A percentile compares a stretch with the other conserved stretches of the same genome.
Evolutionary conservation across 2,329 filamentous ascomycete species (phyloP).

Genomic region (Macroventuria anomochaeta): DNA sequence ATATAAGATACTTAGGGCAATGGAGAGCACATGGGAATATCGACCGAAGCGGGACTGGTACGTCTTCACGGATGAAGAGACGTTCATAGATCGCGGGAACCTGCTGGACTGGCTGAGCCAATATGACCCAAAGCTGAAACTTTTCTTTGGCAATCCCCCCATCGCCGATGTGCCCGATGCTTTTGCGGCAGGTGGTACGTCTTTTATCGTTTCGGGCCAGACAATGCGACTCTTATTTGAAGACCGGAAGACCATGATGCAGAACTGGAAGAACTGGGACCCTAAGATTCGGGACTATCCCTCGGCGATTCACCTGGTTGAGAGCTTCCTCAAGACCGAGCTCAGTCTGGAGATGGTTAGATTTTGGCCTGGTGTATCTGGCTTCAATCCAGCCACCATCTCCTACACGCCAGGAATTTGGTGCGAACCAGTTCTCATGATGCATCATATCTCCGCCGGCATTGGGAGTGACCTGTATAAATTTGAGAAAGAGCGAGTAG

Average conservation of each 20-base stretch:
- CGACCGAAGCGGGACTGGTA: constrained; percentile 62
- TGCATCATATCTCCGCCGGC: constrained; percentile 55
- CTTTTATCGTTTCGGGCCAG: constrained; percentile 59
- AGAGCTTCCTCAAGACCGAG: constrained; percentile 54
- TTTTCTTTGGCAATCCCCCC: constrained; percentile 59
- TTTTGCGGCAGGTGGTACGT: constrained; percentile 62
- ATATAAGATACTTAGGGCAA: constrained; percentile 49
- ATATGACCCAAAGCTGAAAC: constrained; percentile 56
- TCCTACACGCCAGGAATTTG: constrained; percentile 57
- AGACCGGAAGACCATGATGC: constrained; percentile 51
- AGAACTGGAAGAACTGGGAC: constrained; percentile 57
- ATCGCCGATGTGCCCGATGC: constrained; percentile 42
- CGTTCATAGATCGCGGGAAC: constrained; percentile 62
- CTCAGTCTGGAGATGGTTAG: constrained; percentile 54
- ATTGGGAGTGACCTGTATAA: constrained; percentile 54
- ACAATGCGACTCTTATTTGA: constrained; percentile 54
- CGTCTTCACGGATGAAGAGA: constrained; percentile 66
- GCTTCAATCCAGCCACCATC: constrained; percentile 39
- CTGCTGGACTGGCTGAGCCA: constrained; percentile 60
- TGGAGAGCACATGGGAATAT: constrained; percentile 45
- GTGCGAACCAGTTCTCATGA: constrained; percentile 37
- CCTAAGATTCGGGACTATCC: constrained; percentile 55
- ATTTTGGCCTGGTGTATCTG: constrained; percentile 53
- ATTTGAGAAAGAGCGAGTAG: constrained; percentile 51
- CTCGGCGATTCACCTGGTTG: constrained; percentile 60